Conservation (phyloP, 2,329 filamentous ascomycete genomes). For the Claviceps africana region DNA sequence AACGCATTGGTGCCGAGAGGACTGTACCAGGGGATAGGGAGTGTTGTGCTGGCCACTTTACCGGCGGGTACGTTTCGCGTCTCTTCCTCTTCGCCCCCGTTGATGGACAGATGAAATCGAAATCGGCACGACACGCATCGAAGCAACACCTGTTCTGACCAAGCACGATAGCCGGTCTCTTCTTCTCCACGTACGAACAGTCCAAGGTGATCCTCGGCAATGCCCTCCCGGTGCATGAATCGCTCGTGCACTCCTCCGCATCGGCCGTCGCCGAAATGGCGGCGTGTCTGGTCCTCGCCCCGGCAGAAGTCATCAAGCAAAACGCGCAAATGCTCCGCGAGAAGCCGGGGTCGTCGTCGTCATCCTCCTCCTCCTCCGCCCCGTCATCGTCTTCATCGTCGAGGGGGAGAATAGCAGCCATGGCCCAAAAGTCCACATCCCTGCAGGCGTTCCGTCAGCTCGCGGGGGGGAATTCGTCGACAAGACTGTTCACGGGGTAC, state of each 20-base stretch:
- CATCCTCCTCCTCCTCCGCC: not conserved
- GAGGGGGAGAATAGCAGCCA: slow-evolving; percentile 4
- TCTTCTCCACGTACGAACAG: slow-evolving; percentile 82
- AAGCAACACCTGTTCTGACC: too few relatives aligned
- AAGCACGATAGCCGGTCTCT: slow-evolving; percentile 50
- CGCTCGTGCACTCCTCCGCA: slow-evolving; percentile 57
- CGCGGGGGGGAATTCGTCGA: slow-evolving; percentile 38
- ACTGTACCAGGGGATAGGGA: slow-evolving; percentile 77
- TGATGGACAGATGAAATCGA: too few relatives aligned
- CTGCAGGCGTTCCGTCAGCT: slow-evolving; percentile 34
- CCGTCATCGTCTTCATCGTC: not conserved
- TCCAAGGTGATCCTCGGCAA: slow-evolving; percentile 49
- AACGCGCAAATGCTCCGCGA: slow-evolving; percentile 70
- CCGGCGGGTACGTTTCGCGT: slow-evolving; percentile 51
- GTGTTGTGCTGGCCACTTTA: slow-evolving; percentile 72
- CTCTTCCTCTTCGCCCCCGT: too few relatives aligned
- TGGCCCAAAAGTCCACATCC: slow-evolving; percentile 24
- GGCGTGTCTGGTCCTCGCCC: slow-evolving; percentile 74
- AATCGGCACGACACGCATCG: too few relatives aligned
- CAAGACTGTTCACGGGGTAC: slow-evolving; percentile 58
- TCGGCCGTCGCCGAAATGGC: slow-evolving; percentile 69
- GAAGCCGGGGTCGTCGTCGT: slow-evolving; percentile 4
- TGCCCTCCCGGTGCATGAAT: slow-evolving; percentile 44
- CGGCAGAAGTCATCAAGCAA: slow-evolving; percentile 83
- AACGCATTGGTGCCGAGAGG: slow-evolving; percentile 49